Conservation (phyloP, 306 rosid species). For the Medicago truncatula region MtrunA17r5.0-ANR NC_053047.1:4456001-4456500, state of each 20-base stretch:
- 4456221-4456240: no score
- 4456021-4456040: conserved; percentile 26
- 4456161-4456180: conserved; percentile 26
- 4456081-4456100: conserved; percentile 36
- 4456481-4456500: conserved; percentile 45
- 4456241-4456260: no score
- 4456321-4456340: conserved; percentile 32
- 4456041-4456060: conserved; percentile 28
- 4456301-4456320: no score
- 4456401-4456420: not conserved
- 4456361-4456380: conserved; percentile 5
- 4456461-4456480: conserved; percentile 28
- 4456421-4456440: conserved; percentile 16
- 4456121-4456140: not conserved
- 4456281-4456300: no score
- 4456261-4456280: no score
- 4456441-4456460: not conserved
- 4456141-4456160: not conserved
- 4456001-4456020: not conserved
- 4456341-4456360: conserved; percentile 6
- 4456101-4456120: conserved; percentile 33
- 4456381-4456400: conserved; percentile 12
- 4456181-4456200: conserved; percentile 42
- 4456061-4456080: conserved; percentile 40
- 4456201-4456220: conserved; percentile 1